A percentile compares a stretch with the other conserved stretches of the same genome.
These are phyloP conservation scores for Russula griseocarnosa DNA, from an alignment of 768 basidiomycete species.

Conservation along the genomic window DNA sequence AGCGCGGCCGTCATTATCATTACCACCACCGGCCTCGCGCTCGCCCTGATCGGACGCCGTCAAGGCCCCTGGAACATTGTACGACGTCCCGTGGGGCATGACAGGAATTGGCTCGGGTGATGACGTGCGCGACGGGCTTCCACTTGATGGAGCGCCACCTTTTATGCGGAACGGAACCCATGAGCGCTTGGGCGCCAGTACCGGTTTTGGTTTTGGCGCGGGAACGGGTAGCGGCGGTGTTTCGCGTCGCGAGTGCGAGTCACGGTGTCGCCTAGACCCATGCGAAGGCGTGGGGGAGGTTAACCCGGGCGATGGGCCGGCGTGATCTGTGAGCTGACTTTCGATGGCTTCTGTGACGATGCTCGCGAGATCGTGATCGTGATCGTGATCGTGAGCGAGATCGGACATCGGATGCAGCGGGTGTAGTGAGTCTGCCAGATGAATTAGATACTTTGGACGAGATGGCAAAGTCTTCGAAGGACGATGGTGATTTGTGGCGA, in stretches of 20 bases:
- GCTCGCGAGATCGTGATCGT: constrained; percentile 15
- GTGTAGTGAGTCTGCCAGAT: constrained; percentile 27
- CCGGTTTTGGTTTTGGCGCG: neutral
- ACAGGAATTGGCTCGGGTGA: constrained; percentile 14
- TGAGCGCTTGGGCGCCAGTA: constrained; percentile 7
- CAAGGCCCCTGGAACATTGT: neutral
- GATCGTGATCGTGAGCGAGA: constrained; percentile 24
- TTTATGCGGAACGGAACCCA: constrained; percentile 21
- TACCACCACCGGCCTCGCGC: neutral
- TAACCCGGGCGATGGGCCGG: constrained; percentile 20
- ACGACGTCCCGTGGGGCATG: constrained; percentile 1
- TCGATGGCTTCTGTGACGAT: constrained; percentile 9
- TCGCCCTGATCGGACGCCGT: constrained; percentile 10
- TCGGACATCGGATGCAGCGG: constrained; percentile 10
- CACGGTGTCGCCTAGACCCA: neutral
- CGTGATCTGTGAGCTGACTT: constrained; percentile 17
- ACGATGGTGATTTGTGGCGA: constrained; percentile 3
- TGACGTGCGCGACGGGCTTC: neutral
- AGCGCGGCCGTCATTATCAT: neutral
- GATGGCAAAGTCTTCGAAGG: constrained; percentile 24
- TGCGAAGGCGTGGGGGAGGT: constrained; percentile 25
- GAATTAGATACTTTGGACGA: constrained; percentile 23
- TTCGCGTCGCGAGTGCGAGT: constrained; percentile 12
- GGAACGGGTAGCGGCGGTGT: constrained; percentile 16
- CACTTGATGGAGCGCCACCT: constrained; percentile 13